Evolutionary conservation across 805 yeast species (phyloP).

Genomic region (Kurtzmaniella fragi): DNA sequence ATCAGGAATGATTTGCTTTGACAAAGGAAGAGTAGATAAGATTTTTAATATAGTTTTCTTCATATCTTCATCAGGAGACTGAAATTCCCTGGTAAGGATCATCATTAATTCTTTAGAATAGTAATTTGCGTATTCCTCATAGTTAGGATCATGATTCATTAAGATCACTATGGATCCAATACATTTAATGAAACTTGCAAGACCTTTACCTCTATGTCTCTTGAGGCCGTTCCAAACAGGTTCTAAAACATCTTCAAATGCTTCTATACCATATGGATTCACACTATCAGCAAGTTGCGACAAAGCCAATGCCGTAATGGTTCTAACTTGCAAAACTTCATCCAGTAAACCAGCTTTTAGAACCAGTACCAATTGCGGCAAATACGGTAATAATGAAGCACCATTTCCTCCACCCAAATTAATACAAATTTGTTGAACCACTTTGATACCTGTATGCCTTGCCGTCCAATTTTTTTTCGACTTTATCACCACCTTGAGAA

Average conservation of each 20-base stretch:
- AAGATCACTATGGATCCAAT: conserved; percentile 78
- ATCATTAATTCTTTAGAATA: conserved; percentile 72
- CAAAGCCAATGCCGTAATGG: conserved; percentile 66
- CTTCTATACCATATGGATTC: conserved; percentile 84
- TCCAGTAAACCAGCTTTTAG: conserved; percentile 56
- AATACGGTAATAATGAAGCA: conserved; percentile 57
- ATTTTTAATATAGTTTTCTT: conserved; percentile 65
- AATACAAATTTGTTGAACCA: conserved; percentile 70
- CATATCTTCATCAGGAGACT: conserved; percentile 86
- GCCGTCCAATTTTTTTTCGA: conserved; percentile 78
- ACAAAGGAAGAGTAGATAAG: conserved; percentile 58
- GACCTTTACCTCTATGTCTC: conserved; percentile 68
- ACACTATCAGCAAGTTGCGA: conserved; percentile 76
- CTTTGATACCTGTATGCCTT: conserved; percentile 75
- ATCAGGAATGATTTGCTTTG: conserved; percentile 50
- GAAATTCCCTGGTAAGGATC: conserved; percentile 65
- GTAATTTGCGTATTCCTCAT: conserved; percentile 68
- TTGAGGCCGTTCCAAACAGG: conserved; percentile 78
- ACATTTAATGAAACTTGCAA: conserved; percentile 73
- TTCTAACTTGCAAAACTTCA: conserved; percentile 62
- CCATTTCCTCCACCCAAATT: conserved; percentile 60
- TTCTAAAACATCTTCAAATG: conserved; percentile 70
- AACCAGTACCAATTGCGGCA: conserved; percentile 61
- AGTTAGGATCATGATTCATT: conserved; percentile 54
- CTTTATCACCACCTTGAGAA: conserved; percentile 71